phyloP scores from a whole-genome alignment of 441 rosid genomes.

The Populus trichocarpa region DNA sequence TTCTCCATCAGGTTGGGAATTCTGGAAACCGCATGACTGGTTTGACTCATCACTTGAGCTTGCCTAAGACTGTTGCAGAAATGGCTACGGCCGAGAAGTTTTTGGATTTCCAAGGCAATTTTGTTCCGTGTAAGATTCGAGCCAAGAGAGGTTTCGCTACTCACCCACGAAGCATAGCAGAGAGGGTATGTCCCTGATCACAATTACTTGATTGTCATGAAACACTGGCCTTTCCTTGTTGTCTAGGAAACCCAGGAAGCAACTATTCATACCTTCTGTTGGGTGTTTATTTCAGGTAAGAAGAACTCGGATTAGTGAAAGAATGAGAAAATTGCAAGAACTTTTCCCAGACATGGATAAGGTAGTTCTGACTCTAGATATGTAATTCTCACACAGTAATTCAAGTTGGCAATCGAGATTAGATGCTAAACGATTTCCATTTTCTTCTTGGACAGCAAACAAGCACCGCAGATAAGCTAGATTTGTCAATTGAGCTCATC shows the following conservation, averaged over 20 bases:
- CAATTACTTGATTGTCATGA: neutral
- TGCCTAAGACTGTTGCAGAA: slow-evolving; percentile 47
- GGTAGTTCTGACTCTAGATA: slow-evolving; percentile 31
- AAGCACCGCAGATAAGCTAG: slow-evolving; percentile 72
- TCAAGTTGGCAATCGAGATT: neutral
- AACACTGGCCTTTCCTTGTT: neutral
- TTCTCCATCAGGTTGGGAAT: slow-evolving; percentile 26
- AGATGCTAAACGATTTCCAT: neutral
- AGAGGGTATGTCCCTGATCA: slow-evolving; percentile 46
- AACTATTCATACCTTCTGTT: neutral
- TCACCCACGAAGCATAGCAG: slow-evolving; percentile 80
- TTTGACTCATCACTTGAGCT: slow-evolving; percentile 55
- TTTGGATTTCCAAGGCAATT: slow-evolving; percentile 44
- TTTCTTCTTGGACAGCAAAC: slow-evolving; percentile 47
- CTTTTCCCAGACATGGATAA: slow-evolving; percentile 69
- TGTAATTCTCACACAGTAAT: neutral
- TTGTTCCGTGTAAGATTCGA: slow-evolving; percentile 60
- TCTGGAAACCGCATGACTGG: slow-evolving; percentile 23
- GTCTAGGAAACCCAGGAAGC: neutral
- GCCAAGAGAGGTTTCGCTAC: slow-evolving; percentile 77
- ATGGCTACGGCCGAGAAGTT: slow-evolving; percentile 43
- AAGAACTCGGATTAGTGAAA: slow-evolving; percentile 64
- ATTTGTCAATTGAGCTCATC: slow-evolving; percentile 64
- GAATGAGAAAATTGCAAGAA: slow-evolving; percentile 55
- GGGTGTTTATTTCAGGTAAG: slow-evolving; percentile 40